Conservation (phyloP, 139 green algal species). For the Asterochloris sp. region DNA sequence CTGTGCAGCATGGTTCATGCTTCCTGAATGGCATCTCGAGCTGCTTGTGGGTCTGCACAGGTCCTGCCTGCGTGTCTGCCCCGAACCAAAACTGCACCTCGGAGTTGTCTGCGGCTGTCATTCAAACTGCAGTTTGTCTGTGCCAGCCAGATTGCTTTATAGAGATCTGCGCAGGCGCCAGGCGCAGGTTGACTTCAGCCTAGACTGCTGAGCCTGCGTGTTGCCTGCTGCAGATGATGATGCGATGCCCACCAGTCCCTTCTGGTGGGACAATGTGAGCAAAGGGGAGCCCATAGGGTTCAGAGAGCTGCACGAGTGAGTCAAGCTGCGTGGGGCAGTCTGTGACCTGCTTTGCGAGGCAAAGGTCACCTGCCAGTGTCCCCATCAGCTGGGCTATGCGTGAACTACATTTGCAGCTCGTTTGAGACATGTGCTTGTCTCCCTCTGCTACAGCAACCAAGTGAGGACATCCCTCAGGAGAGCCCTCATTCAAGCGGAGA, state of each 20-base stretch:
- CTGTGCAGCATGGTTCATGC: no score
- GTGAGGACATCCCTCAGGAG: not conserved
- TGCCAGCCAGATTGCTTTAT: no score
- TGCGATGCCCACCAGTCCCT: not conserved
- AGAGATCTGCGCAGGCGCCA: no score
- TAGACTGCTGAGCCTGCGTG: no score
- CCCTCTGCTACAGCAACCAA: not conserved
- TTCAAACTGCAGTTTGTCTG: no score
- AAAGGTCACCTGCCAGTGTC: not conserved
- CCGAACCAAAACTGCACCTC: no score
- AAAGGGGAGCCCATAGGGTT: slow-evolving; percentile 1
- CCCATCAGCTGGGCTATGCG: not conserved
- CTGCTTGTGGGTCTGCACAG: no score
- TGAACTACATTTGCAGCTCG: not conserved
- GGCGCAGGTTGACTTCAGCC: no score
- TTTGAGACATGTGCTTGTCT: not conserved
- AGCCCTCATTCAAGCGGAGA: not conserved
- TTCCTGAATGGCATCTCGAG: no score
- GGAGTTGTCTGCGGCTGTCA: no score
- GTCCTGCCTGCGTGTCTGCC: no score
- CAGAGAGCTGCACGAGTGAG: not conserved
- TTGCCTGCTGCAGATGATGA: no score
- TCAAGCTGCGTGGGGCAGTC: not conserved
- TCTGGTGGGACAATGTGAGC: slow-evolving; percentile 6
- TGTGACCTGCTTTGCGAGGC: not conserved